Evolutionary conservation across 345 rosid genomes (phyloP).

Genomic region (Lumnitzera racemosa): DNA sequence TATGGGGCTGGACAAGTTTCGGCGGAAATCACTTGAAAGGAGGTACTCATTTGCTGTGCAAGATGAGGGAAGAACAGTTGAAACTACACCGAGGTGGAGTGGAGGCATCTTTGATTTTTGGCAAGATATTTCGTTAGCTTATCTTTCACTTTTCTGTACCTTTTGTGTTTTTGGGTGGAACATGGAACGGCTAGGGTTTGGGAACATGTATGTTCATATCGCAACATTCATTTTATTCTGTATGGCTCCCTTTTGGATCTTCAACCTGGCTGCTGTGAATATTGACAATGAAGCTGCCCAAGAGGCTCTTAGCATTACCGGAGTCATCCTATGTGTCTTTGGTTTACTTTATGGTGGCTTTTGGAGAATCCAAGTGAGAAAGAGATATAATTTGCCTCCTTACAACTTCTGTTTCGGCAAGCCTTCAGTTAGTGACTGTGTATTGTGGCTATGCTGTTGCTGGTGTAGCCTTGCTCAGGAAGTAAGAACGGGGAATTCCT

Average conservation of each 20-base stretch:
- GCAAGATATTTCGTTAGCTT: constrained; percentile 82
- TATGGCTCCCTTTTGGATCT: constrained; percentile 89
- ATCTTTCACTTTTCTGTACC: constrained; percentile 71
- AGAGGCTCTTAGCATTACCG: constrained; percentile 55
- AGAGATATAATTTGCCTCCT: constrained; percentile 66
- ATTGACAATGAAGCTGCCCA: constrained; percentile 52
- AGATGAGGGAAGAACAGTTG: constrained; percentile 29
- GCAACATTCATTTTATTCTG: constrained; percentile 84
- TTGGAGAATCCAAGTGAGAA: constrained; percentile 95
- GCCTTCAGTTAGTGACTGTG: constrained; percentile 50
- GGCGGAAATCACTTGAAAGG: constrained; percentile 35
- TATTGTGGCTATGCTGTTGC: constrained; percentile 78
- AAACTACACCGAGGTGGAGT: constrained; percentile 63
- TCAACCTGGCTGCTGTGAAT: constrained; percentile 80
- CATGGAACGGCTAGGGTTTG: constrained; percentile 93
- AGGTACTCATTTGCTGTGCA: constrained; percentile 62
- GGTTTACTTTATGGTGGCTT: constrained; percentile 93
- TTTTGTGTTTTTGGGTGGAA: constrained; percentile 97
- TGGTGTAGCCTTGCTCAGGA: constrained; percentile 97
- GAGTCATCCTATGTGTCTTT: constrained; percentile 66
- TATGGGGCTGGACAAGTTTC: constrained; percentile 15
- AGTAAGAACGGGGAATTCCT: constrained; percentile 68
- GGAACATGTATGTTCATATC: constrained; percentile 93
- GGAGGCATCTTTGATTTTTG: constrained; percentile 84
- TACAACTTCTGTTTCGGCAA: constrained; percentile 65